Percentiles rank a stretch among this genome's conserved stretches.
phyloP scores from a whole-genome alignment of 805 yeast species.

The Saccharomyces cerevisiae region DNA sequence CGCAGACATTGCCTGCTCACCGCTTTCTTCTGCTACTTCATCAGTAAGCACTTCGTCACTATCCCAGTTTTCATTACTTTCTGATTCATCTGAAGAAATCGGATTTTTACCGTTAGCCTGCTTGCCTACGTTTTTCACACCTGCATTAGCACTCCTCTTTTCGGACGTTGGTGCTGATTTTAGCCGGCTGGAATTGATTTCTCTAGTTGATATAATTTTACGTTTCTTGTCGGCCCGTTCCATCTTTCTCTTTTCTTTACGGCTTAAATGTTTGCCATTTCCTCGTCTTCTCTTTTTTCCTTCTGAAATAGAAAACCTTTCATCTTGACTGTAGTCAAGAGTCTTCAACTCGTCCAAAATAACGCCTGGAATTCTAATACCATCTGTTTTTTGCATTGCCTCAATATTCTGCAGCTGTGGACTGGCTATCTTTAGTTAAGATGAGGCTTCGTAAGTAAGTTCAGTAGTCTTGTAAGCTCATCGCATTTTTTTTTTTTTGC shows the following conservation, averaged over 20 bases:
- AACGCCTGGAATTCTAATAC: slow-evolving; percentile 48
- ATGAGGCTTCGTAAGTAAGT: background rate
- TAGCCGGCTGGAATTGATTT: background rate
- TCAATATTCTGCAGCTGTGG: slow-evolving; percentile 1
- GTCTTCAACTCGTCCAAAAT: slow-evolving; percentile 45
- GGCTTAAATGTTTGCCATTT: slow-evolving; percentile 23
- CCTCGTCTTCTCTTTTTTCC: slow-evolving; percentile 30
- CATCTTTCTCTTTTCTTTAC: slow-evolving; percentile 38
- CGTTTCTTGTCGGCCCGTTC: slow-evolving; percentile 32
- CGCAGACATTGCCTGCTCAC: slow-evolving; percentile 30
- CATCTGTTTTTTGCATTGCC: slow-evolving; percentile 25
- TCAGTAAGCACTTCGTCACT: slow-evolving; percentile 1
- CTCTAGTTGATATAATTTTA: slow-evolving; percentile 9
- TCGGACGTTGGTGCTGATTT: background rate
- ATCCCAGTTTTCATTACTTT: slow-evolving; percentile 1
- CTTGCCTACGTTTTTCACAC: background rate
- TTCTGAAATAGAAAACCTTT: slow-evolving; percentile 23
- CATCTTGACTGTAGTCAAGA: slow-evolving; percentile 38
- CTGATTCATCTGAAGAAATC: background rate
- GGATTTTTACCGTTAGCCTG: background rate
- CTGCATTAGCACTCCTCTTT: background rate
- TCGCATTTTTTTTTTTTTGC: slow-evolving; percentile 8
- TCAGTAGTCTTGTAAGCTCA: slow-evolving; percentile 2
- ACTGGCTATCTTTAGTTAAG: background rate
- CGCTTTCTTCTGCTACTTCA: slow-evolving; percentile 17